Evolutionary conservation across 2,329 filamentous ascomycete genomes (phyloP), one percentile per base, ranked within the genome.

Genomic region (Sarocladium strictum): DNA sequence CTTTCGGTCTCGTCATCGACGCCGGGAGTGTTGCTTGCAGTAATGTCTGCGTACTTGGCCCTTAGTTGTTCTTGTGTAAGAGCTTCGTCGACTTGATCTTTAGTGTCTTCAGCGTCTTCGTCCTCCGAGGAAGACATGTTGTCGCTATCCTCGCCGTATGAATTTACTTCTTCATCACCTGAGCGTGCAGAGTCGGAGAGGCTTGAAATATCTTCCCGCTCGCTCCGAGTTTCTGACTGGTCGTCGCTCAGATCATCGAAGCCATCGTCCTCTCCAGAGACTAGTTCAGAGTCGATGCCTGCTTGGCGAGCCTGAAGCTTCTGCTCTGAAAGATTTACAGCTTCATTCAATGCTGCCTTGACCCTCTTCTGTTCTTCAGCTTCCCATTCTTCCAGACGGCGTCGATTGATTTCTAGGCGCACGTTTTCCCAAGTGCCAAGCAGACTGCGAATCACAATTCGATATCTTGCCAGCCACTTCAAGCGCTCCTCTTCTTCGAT

Each of bases 401-500:
- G 74, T 21, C 78, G 76, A 64, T 87, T 86, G 41, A 86, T 78
- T 62, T 86, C 82, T 0, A 67, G 65, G 50, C 72, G 80, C 12
- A 86, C 81, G 62, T 85, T 86, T 27, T 86, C 83, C 83, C 84
- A 87, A 0, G 78, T 85, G 29, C 75, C 78, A 38, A 68, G 69
- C 38, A 84, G 59, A 17, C 73, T 76, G 59, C 70, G 85, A 59
- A 87, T 76, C 15, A 97, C 81, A 57, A 85, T 80, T 57, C 83
- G 89, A 67, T 94, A 96, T 26, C 84, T 80, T 45, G 75, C 72
- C 57, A 85, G 76, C 69, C 84, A 84, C 62, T 84, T 77, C 23
- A 86, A 84, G 53, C 80, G 78, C 56, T 89, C 84, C 65, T 97
- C 93, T 14, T 81, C 82, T 62, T 92, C 85, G 17, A 97, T 79